Evolutionary conservation across 352 stramenopile species (phyloP), one percentile per base, ranked within the genome.

Genomic region (Globisporangium apiculatum): DNA sequence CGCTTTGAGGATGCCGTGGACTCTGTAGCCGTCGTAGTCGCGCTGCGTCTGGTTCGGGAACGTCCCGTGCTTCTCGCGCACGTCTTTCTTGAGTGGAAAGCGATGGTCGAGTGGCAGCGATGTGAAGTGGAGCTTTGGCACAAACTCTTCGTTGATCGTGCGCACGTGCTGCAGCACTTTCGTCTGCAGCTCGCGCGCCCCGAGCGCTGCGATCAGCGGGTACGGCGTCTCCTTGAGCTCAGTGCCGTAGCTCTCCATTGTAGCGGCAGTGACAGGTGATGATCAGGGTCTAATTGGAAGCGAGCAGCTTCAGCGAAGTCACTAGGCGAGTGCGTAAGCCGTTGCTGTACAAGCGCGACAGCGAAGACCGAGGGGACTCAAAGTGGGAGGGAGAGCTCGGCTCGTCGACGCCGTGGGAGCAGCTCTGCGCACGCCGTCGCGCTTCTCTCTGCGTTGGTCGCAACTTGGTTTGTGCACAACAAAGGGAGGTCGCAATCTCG

Each of bases 191-290:
- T 93, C 82, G 15, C 72, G 79, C 51, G 75, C 64, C n/a, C 86
- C 83, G 17, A 95, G 69, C 60, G 77, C 78, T 59, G 82, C 83
- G 41, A 95, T 82, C 47, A 95, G 72, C 68, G 86, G 86, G 66
- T 89, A 87, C 69, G 86, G 86, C 65, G 78, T 90, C 75, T 95
- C 84, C 67, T 89, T 91, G 59, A 94, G 73, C 76, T 95, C 86
- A 6, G 68, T 60, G 38, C 76, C 74, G 70, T 89, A 94, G 62
- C 68, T 85, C 78, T 95, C 86, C 86, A 95, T 95, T n/a, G 47
- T 61, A 7, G 48, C 7, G 18, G 46, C 2, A n/a, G 24, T 10
- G 12, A 31, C 17, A 5, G 8, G n/a, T 11, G 31, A 8, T 7
- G 14, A 5, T 24, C 24, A 31, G 24, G 24, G 24, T 31, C 24